A percentile compares a stretch with the other conserved stretches of the same genome.
These are phyloP conservation scores for Kluyveromyces starmeri DNA, from an alignment of 805 yeast genomes.

Conservation along the genomic window DNA sequence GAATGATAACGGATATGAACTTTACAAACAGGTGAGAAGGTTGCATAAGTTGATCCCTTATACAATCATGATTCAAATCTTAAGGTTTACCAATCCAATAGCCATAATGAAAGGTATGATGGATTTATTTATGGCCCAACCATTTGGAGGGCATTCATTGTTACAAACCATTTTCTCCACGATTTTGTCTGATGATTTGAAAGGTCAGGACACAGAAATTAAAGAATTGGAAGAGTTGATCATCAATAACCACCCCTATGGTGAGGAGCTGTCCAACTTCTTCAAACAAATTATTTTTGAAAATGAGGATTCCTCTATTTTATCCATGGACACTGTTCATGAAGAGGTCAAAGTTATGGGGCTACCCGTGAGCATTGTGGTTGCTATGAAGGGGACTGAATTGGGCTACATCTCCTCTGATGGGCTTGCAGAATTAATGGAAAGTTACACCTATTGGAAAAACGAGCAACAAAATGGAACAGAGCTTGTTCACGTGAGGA, in stretches of 20 bases:
- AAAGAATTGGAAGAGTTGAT: constrained; percentile 36
- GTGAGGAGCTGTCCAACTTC: constrained; percentile 21
- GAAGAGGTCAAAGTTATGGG: constrained; percentile 23
- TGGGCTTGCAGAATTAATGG: constrained; percentile 22
- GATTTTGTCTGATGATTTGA: constrained; percentile 66
- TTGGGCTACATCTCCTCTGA: constrained; percentile 13
- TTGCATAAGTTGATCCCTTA: constrained; percentile 80
- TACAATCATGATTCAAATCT: constrained; percentile 59
- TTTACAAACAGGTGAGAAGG: constrained; percentile 59
- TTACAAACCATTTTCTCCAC: constrained; percentile 68
- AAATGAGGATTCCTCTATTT: constrained; percentile 24
- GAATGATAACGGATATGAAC: constrained; percentile 70
- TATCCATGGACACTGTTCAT: constrained; percentile 25
- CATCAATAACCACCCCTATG: constrained; percentile 14
- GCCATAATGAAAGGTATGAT: constrained; percentile 69
- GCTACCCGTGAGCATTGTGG: constrained; percentile 21
- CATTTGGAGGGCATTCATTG: constrained; percentile 57
- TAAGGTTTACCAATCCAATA: constrained; percentile 82
- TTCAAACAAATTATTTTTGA: constrained; percentile 28
- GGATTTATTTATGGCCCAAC: constrained; percentile 76
- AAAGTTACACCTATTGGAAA: constrained; percentile 26
- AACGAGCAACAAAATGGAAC: constrained; percentile 10
- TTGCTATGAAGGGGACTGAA: constrained; percentile 20
- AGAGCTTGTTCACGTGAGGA: constrained; percentile 8
- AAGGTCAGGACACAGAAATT: constrained; percentile 48